Base-by-base conservation (phyloP, 2,329 filamentous ascomycete species). In the Aurifilum marmelostoma region DNA sequence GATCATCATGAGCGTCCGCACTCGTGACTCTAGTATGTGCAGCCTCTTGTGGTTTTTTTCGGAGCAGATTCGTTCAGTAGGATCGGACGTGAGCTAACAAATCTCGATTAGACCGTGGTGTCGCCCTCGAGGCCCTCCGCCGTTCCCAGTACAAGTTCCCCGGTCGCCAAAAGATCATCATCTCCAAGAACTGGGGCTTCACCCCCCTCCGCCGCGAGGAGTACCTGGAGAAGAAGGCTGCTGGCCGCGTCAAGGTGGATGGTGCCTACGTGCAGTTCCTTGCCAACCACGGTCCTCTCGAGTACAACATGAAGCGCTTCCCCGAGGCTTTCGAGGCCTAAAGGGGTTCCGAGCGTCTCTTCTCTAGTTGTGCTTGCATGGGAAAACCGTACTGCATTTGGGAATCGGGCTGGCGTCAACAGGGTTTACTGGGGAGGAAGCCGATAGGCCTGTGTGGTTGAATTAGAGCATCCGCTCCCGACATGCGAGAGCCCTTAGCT, bases 171-270 rank as follows among this genome's bases (percentile, higher is more conserved):
- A 99, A 99, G 94, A 98, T 99, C 88, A 97, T 99, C 80, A 91
- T 98, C 87, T 97, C 92, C 89, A 99, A 98, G 94, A 99, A 99
- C 91, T 99, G 96, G 96, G 96, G 96, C 78, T 99, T 99, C 92
- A 99, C 96, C 73, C 94, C 94, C 81, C 93, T 99, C 79, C 92
- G 93, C 80, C 94, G 96, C 79, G 96, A 98, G 78, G 96, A 99
- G 84, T 99, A 98, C 88, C 87, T 97, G 81, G 89, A 94, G 84
- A 92, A 95, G 88, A 97, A 97, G 90, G 88, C 93, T 81, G 92
- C 91, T 79, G 96, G 96, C 82, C 91, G 90, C 82, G 91, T 99
- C 86, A 93, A 95, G 89, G 92, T 97, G 78, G 96, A 99, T 79
- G 96, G 96, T 90, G 96, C 96, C 79, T 99, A 99, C 87, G 96